phyloP scores from a whole-genome alignment of 2,329 filamentous ascomycete species.

The Monilinia fructigena region DNA sequence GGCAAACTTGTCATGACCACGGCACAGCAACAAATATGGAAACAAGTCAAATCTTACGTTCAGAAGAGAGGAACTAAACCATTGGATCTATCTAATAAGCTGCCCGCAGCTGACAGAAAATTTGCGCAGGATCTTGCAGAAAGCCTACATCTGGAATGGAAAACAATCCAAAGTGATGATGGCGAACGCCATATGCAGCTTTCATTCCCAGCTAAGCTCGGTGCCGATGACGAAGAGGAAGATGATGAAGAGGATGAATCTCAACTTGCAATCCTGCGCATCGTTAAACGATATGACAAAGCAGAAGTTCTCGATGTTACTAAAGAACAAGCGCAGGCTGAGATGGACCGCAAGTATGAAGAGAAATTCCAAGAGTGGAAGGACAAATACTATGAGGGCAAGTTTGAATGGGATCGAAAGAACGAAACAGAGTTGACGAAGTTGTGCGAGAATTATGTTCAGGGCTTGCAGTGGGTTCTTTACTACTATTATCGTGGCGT shows the following conservation, averaged over 20 bases:
- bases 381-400: conserved; percentile 85
- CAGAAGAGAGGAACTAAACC: conserved; percentile 62
- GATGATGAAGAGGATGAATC: conserved; percentile 75
- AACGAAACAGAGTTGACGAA: conserved; percentile 77
- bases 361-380: conserved; percentile 92
- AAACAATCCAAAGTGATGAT: conserved; percentile 60
- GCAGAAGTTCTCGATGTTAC: conserved; percentile 80
- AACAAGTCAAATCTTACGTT: conserved; percentile 78
- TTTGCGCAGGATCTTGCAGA: conserved; percentile 87
- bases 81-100: conserved; percentile 73
- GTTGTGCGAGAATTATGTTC: conserved; percentile 92
- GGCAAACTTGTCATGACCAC: conserved; percentile 76
- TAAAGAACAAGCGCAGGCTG: conserved; percentile 72
- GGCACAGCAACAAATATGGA: conserved; percentile 78
- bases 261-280: conserved; percentile 75
- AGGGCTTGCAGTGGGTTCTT: conserved; percentile 95
- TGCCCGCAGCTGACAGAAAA: conserved; percentile 79
- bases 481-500: conserved; percentile 98
- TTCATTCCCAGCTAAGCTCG: conserved; percentile 51
- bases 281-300: conserved; percentile 88
- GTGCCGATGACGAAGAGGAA: conserved; percentile 57
- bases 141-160: conserved; percentile 64
- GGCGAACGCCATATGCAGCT: conserved; percentile 66
- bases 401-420: conserved; percentile 85
- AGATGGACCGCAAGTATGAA: conserved; percentile 83